These are phyloP conservation scores for Fragaria iinumae DNA, from an alignment of 306 rosid species.

Conservation along the genomic window DNA sequence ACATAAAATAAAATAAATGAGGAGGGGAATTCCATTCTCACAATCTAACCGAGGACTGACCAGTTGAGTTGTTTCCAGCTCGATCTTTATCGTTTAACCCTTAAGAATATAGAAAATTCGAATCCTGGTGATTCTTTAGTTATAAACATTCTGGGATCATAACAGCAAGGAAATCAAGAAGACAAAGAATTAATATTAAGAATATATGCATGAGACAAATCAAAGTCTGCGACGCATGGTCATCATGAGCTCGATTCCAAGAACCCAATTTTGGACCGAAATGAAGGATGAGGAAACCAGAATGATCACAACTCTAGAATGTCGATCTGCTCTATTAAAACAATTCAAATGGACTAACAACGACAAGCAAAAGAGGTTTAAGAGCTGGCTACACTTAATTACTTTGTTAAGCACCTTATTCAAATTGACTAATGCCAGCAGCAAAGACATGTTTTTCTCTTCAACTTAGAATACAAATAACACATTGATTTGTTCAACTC, in stretches of 20 bases:
- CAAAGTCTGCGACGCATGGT: neutral
- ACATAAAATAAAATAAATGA: neutral
- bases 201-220: neutral
- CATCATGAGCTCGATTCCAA: neutral
- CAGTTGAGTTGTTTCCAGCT: neutral
- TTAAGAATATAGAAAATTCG: neutral
- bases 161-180: neutral
- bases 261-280: neutral
- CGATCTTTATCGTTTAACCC: neutral
- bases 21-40: neutral
- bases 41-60: neutral
- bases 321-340: neutral
- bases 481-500: too few relatives aligned
- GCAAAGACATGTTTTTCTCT: neutral
- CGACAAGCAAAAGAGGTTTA: neutral
- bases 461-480: neutral
- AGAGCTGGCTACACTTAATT: neutral
- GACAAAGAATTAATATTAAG: neutral
- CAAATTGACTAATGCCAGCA: neutral
- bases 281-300: neutral
- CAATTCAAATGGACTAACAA: neutral
- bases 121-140: neutral
- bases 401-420: neutral
- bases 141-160: neutral
- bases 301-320: neutral